These are phyloP conservation scores for Casuarina glauca DNA, from an alignment of 306 rosid genomes.

Conservation along the genomic window DNA sequence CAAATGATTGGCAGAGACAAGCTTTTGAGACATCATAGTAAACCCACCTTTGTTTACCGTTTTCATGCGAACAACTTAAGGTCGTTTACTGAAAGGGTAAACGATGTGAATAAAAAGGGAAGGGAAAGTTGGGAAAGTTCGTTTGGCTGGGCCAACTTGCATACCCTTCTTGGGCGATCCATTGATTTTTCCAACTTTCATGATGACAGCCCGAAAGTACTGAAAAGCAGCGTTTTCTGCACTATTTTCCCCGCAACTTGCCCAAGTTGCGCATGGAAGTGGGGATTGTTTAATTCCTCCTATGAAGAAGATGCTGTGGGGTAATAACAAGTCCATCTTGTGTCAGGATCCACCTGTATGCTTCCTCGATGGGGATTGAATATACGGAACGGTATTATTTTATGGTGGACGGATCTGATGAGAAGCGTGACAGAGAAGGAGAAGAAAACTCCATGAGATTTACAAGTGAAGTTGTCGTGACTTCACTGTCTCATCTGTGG, in stretches of 20 bases:
- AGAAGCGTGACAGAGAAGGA: too few relatives aligned
- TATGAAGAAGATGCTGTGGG: background rate
- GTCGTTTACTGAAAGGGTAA: background rate
- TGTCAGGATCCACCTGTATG: too few relatives aligned
- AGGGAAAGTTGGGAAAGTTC: background rate
- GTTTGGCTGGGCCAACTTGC: background rate
- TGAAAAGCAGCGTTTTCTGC: background rate
- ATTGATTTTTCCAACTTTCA: background rate
- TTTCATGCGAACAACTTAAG: background rate
- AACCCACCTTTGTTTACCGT: background rate
- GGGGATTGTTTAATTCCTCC: background rate
- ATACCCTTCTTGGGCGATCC: background rate
- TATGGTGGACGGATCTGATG: too few relatives aligned
- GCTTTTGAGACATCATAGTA: background rate
- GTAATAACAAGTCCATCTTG: too few relatives aligned
- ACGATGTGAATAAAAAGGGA: background rate
- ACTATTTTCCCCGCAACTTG: slow-evolving; percentile 1
- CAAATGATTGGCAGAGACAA: slow-evolving; percentile 31
- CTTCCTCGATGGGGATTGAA: too few relatives aligned
- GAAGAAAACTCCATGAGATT: too few relatives aligned
- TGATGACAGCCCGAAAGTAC: background rate
- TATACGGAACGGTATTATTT: too few relatives aligned
- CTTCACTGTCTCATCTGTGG: too few relatives aligned
- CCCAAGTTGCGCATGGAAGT: background rate
- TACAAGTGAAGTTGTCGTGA: too few relatives aligned